Percentiles rank a stretch among this genome's conserved stretches.
Evolutionary conservation across 2,329 filamentous ascomycete genomes (phyloP).

Genomic region (Diplodia seriata): DNA sequence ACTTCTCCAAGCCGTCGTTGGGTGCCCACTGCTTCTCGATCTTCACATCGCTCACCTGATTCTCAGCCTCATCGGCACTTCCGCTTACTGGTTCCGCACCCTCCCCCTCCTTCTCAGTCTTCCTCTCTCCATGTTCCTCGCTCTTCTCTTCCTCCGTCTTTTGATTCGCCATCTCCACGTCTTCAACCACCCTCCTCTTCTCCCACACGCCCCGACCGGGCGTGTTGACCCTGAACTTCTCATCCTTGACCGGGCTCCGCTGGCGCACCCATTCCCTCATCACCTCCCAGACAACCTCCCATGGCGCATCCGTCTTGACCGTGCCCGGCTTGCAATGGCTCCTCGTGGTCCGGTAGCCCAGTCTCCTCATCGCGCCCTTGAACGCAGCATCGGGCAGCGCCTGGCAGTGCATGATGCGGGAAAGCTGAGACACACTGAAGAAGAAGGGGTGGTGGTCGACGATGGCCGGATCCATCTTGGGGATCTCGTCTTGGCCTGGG

Average conservation of each 20-base stretch:
- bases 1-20: slow-evolving; percentile 5
- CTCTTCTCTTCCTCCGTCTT: slow-evolving; percentile 43
- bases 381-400: slow-evolving; percentile 81
- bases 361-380: slow-evolving; percentile 77
- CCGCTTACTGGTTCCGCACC: not conserved
- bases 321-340: slow-evolving; percentile 90
- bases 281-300: slow-evolving; percentile 87
- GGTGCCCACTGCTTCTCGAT: not conserved
- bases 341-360: slow-evolving; percentile 83
- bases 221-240: slow-evolving; percentile 71
- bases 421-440: slow-evolving; percentile 76
- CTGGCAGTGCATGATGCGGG: slow-evolving; percentile 77
- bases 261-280: slow-evolving; percentile 92
- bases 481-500: slow-evolving; percentile 43
- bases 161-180: slow-evolving; percentile 35
- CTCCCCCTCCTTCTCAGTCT: slow-evolving; percentile 45
- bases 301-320: slow-evolving; percentile 93
- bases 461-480: slow-evolving; percentile 36
- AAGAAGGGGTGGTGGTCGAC: slow-evolving; percentile 77
- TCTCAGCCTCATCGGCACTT: not conserved
- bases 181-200: slow-evolving; percentile 43
- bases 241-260: slow-evolving; percentile 76
- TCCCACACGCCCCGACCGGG: slow-evolving; percentile 74
- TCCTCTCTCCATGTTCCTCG: slow-evolving; percentile 46
- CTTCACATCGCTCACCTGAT: not conserved